Evolutionary conservation across 192 early-diverging fungal genomes (phyloP).

Genomic region (Helicostylum pulchrum): DNA sequence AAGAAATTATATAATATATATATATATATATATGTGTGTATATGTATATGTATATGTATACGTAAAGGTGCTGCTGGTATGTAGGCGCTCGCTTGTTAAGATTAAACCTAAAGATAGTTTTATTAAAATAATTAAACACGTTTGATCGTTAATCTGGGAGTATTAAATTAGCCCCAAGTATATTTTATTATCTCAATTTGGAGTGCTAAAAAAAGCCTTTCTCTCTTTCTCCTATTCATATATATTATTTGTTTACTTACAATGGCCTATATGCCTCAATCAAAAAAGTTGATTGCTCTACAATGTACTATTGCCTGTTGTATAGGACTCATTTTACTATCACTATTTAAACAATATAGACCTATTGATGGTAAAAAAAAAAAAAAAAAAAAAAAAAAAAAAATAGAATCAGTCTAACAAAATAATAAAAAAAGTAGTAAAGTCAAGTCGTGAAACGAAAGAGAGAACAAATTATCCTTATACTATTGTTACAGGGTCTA

Average conservation of each 20-base stretch:
- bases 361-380: neutral
- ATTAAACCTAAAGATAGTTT: too few relatives aligned
- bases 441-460: too few relatives aligned
- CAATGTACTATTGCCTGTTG: neutral
- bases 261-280: conserved; percentile 1
- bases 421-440: too few relatives aligned
- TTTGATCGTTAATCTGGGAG: too few relatives aligned
- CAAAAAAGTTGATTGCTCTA: neutral
- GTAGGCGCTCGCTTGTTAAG: too few relatives aligned
- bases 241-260: neutral
- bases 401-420: neutral
- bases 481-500: conserved; percentile 52
- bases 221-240: neutral
- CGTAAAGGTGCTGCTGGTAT: too few relatives aligned
- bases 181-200: too few relatives aligned
- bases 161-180: too few relatives aligned
- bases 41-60: too few relatives aligned
- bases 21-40: too few relatives aligned
- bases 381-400: neutral
- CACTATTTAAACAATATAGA: neutral
- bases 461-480: conserved; percentile 19
- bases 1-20: too few relatives aligned
- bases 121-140: too few relatives aligned
- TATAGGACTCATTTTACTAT: neutral
- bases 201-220: neutral